Percentiles rank a stretch among this genome's conserved stretches.
Evolutionary conservation across 441 rosid species (phyloP).

Genomic region (California macrophylla): DNA sequence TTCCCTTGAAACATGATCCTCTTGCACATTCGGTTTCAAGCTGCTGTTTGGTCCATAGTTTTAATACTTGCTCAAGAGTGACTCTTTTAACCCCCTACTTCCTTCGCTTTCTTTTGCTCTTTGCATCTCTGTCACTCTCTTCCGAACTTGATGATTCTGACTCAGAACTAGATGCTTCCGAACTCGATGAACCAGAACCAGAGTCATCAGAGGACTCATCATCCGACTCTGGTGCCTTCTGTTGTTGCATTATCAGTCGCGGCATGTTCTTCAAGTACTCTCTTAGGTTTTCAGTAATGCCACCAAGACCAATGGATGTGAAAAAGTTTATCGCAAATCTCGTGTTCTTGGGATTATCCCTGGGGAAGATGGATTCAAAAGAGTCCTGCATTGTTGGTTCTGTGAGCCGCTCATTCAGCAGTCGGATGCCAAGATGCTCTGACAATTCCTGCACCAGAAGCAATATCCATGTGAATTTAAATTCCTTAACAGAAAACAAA

Average conservation of each 20-base stretch:
- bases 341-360: slow-evolving; percentile 81
- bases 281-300: slow-evolving; percentile 73
- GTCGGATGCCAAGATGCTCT: slow-evolving; percentile 67
- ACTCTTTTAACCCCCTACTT: neutral
- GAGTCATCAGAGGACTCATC: slow-evolving; percentile 25
- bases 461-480: neutral
- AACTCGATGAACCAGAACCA: slow-evolving; percentile 28
- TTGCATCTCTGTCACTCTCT: slow-evolving; percentile 35
- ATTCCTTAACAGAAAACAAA: neutral
- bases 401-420: slow-evolving; percentile 67
- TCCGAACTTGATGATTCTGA: slow-evolving; percentile 38
- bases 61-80: neutral
- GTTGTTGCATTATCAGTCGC: slow-evolving; percentile 82
- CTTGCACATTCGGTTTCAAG: no score
- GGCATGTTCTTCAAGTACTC: slow-evolving; percentile 95
- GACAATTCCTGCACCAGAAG: slow-evolving; percentile 57
- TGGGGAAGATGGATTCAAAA: slow-evolving; percentile 73
- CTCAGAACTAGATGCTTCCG: slow-evolving; percentile 30
- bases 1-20: no score
- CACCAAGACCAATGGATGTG: slow-evolving; percentile 92
- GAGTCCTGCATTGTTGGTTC: slow-evolving; percentile 67
- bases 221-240: slow-evolving; percentile 38
- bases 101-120: slow-evolving; percentile 28
- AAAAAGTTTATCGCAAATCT: slow-evolving; percentile 79
- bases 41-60: no score